Conservation (phyloP, 106 monocot species). For the Allium fistulosum region DNA sequence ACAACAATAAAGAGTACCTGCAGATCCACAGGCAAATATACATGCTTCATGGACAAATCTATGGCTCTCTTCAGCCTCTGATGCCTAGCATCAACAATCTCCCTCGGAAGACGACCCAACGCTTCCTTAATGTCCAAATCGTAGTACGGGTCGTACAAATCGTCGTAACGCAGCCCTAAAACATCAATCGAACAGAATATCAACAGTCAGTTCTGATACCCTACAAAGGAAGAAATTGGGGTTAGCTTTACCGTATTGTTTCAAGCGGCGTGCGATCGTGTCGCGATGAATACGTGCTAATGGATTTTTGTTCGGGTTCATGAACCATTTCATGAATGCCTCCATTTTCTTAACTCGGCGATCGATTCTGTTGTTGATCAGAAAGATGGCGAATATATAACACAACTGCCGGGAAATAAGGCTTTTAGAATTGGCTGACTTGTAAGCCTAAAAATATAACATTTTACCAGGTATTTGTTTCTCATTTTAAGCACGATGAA, state of each 20-base stretch:
- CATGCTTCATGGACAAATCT: slow-evolving; percentile 98
- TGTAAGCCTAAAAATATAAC: too few species aligned
- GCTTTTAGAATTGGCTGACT: too few species aligned
- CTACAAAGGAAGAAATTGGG: background rate
- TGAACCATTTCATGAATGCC: slow-evolving; percentile 29
- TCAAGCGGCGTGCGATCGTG: slow-evolving; percentile 61
- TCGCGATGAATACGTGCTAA: slow-evolving; percentile 72
- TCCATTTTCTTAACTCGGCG: too few species aligned
- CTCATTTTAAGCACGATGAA: too few species aligned
- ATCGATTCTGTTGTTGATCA: too few species aligned
- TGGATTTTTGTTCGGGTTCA: slow-evolving; percentile 70
- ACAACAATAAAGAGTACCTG: slow-evolving; percentile 29
- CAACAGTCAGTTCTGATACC: slow-evolving; percentile 1
- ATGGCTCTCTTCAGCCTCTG: slow-evolving; percentile 97
- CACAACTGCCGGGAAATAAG: too few species aligned
- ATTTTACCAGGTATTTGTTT: too few species aligned
- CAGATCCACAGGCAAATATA: slow-evolving; percentile 69
- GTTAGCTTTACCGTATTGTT: slow-evolving; percentile 47
- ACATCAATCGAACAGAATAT: background rate
- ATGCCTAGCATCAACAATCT: slow-evolving; percentile 87
- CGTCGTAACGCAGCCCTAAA: slow-evolving; percentile 79
- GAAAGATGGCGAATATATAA: too few species aligned
- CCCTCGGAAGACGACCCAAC: slow-evolving; percentile 69
- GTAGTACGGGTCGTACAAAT: slow-evolving; percentile 72
- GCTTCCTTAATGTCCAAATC: slow-evolving; percentile 99